A percentile compares a stretch with the other conserved stretches of the same genome.
These are phyloP conservation scores for Coprinopsis marcescibilis DNA, from an alignment of 768 basidiomycete genomes.

Conservation along the genomic window DNA sequence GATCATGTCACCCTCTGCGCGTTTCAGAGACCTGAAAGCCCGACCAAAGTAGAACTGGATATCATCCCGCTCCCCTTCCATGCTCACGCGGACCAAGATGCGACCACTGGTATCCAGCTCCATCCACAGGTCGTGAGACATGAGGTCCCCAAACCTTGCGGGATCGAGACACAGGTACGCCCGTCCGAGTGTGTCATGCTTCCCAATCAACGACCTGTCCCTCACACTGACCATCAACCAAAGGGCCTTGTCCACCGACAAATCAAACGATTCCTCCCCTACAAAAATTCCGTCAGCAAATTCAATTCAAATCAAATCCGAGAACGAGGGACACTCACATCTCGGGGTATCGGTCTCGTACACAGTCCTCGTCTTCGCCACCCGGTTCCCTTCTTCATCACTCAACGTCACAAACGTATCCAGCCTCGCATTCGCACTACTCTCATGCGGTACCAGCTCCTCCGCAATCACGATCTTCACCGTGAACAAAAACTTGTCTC, in stretches of 20 bases:
- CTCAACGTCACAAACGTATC: conserved; percentile 94
- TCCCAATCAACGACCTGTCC: conserved; percentile 84
- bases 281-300: conserved; percentile 11
- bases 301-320: neutral
- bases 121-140: conserved; percentile 90
- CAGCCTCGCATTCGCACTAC: conserved; percentile 69
- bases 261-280: conserved; percentile 98
- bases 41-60: conserved; percentile 96
- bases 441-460: conserved; percentile 71
- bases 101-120: conserved; percentile 84
- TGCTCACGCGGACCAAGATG: conserved; percentile 82
- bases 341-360: conserved; percentile 88
- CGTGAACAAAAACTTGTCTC: conserved; percentile 77
- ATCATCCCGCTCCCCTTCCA: conserved; percentile 99
- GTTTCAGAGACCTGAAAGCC: conserved; percentile 88
- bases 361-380: conserved; percentile 94
- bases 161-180: conserved; percentile 93
- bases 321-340: conserved; percentile 48
- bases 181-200: conserved; percentile 88
- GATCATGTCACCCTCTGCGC: conserved; percentile 93
- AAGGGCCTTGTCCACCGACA: conserved; percentile 87
- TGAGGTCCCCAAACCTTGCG: conserved; percentile 77
- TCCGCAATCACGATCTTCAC: conserved; percentile 94
- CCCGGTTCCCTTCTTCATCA: conserved; percentile 82
- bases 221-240: conserved; percentile 97